Evolutionary conservation across 2,329 filamentous ascomycete species (phyloP), one percentile per base, ranked within the genome.

Genomic region (Penicillium sp.): DNA sequence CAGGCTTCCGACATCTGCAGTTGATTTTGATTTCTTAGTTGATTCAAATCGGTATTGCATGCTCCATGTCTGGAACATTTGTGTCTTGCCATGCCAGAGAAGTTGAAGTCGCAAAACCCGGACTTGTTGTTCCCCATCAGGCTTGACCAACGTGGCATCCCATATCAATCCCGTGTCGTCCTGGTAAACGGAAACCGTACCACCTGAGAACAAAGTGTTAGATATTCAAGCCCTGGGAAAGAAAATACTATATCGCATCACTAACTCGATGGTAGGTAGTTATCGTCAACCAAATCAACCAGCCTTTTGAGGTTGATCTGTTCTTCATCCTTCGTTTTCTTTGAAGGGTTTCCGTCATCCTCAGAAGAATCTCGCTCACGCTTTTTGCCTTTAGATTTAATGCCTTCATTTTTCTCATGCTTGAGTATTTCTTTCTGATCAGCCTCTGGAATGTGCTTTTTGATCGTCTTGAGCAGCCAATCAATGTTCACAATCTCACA

Each of bases 401-500:
- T 10, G 0, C 6, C 44, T 10, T 19, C 9, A 5, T 44, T 23
- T 13, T 21, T 15, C 11, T 48, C 27, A 4, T 2, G 36, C 8
- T 48, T n/a, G 9, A 53, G 11, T 10, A 36, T 33, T 1, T 53
- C 23, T 11, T 47, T 21, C n/a, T 43, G 19, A 4, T 40, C 15
- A 10, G 6, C n/a, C 19, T 29, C 21, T 9, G 49, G 54, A 3
- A 13, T 6, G 9, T 53, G n/a, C 3, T 46, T 38, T 5, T 38
- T 25, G 3, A 55, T 27, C 19, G 41, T 57, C 15, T 41, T 13
- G 25, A 57, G 16, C n/a, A 89, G 74, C 87, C 87, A 90, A 16
- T 81, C 72, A 0, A 85, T 69, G 15, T 69, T 76, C 45, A 89
- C 79, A 49, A 89, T 78, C 5, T 76, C 77, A 10, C 87, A 69